Evolutionary conservation across 1,284 basidiomycete genomes (phyloP).

Genomic region (Tilletia indica): DNA sequence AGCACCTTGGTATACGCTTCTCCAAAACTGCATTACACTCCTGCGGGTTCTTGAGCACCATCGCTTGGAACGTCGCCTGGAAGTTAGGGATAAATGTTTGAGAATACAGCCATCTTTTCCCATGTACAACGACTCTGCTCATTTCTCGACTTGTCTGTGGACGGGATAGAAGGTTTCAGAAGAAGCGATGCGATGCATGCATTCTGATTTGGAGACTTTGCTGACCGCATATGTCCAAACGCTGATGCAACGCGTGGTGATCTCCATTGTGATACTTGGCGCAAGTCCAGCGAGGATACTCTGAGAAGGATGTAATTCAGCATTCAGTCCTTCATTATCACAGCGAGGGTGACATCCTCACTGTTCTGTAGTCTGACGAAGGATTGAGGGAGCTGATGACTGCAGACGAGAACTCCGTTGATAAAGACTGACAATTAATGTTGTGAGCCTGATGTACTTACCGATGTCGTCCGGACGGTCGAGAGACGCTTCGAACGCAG

Average conservation of each 20-base stretch:
- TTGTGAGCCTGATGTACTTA: background rate
- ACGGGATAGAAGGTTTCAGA: too few species aligned
- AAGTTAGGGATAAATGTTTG: background rate
- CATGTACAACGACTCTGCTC: background rate
- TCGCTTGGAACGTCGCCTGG: slow-evolving; percentile 27
- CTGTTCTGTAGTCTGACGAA: slow-evolving; percentile 27
- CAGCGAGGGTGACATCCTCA: background rate
- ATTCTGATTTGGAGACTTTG: background rate
- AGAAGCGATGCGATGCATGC: too few species aligned
- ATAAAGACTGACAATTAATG: slow-evolving; percentile 12
- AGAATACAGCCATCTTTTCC: background rate
- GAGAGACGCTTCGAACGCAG: slow-evolving; percentile 33
- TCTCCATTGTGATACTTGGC: slow-evolving; percentile 30
- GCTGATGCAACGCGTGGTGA: slow-evolving; percentile 27
- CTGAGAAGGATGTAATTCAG: background rate
- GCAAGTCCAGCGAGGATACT: slow-evolving; percentile 32
- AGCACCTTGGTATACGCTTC: slow-evolving; percentile 18
- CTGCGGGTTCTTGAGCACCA: slow-evolving; percentile 30
- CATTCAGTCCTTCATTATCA: too few species aligned
- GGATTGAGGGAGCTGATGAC: slow-evolving; percentile 35
- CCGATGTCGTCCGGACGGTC: slow-evolving; percentile 26
- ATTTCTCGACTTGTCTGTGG: slow-evolving; percentile 19
- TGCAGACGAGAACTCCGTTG: background rate
- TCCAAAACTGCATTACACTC: slow-evolving; percentile 20
- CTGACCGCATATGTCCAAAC: slow-evolving; percentile 35